Evolutionary conservation across 176 grass and related monocot species (phyloP).

Genomic region (Carex littledalei): DNA sequence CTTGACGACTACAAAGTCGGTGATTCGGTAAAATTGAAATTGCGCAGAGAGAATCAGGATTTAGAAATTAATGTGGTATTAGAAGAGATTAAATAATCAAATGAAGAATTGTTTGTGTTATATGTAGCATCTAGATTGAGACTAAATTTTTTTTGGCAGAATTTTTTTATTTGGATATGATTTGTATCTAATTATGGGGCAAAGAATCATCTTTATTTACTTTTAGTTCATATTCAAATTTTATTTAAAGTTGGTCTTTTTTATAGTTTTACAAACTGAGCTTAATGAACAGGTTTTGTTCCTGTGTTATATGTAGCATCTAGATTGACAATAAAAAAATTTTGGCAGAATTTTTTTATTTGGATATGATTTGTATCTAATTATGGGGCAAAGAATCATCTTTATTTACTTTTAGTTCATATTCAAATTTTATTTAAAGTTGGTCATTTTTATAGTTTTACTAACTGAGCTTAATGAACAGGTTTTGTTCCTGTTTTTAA

Average conservation of each 20-base stretch:
- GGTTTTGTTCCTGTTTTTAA: too few species aligned
- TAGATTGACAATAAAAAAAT: neutral
- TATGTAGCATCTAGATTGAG: neutral
- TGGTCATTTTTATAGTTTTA: neutral
- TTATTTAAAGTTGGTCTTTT: neutral
- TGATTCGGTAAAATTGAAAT: constrained; percentile 48
- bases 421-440: neutral
- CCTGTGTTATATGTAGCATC: neutral
- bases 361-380: neutral
- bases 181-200: neutral
- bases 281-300: neutral
- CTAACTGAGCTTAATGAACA: neutral
- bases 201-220: neutral
- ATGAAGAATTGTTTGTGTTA: neutral
- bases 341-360: neutral
- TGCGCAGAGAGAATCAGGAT: constrained; percentile 48
- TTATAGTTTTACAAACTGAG: neutral
- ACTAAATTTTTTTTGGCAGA: neutral
- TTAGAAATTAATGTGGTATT: constrained; percentile 43
- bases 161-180: neutral
- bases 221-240: neutral
- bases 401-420: neutral
- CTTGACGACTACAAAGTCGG: constrained; percentile 76
- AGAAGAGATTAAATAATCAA: constrained; percentile 46
- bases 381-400: neutral